Base-by-base conservation (phyloP, 2,329 filamentous ascomycete species). In the Xylariaceae sp. region DNA sequence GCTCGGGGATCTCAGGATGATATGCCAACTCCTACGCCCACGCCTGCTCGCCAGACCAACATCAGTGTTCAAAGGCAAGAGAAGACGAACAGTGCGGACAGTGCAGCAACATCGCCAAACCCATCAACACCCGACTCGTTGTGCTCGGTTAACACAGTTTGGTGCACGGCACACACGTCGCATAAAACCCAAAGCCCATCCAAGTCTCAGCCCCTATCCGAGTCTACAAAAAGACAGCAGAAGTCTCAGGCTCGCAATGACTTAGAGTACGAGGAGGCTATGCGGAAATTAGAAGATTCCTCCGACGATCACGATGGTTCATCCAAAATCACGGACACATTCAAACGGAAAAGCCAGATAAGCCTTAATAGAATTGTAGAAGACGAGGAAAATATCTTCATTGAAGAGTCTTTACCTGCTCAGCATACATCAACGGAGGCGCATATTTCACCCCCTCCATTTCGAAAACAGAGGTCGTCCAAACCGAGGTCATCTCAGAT, bases 221-320 rank as follows among this genome's bases (percentile, higher is more conserved):
- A 37, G 32, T 16, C 32, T 37, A 14, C 64, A 6, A 57, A 69
- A 2, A 70, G 71, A 29, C 58, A 64, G 2, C 65, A 68, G 47
- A 65, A 54, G 26, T 48, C 52, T 16, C 61, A 57, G 18, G 56
- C 62, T 1, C 54, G 54, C 44, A 63, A 53, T 5, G 71, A 79
- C 50, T 32, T 62, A 2, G 77, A 76, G 12, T 79, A 79, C 48
- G 73, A 80, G 40, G 76, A 76, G 50, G 74, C 71, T 10, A 80
- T 80, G 73, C 72, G 71, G 23, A 75, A 67, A 23, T 61, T 79
- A 1, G 78, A 80, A 20, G 64, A 67, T 4, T 56, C 48, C 7
- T 59, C 50, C 1, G 47, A 63, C 12, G 43, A 56, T 7, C 67
- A 62, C 6, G 58, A 62, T 2, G 65, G 64, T 18, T 59, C 60